Base-by-base conservation (phyloP, 345 rosid genomes). In the Nephelium lappaceum region DNA sequence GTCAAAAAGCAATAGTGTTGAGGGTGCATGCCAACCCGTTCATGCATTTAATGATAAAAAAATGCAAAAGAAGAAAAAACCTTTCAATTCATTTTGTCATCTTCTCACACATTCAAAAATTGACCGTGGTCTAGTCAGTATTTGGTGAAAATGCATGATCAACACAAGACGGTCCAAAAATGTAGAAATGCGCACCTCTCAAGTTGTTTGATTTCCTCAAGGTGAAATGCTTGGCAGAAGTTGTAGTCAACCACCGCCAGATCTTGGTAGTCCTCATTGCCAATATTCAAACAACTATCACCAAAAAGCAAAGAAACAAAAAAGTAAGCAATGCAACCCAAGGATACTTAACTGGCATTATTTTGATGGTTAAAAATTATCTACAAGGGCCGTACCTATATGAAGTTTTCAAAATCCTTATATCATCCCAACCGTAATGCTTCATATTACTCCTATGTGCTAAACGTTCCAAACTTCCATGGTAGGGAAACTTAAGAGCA, bases 181-280 rank as follows among this genome's bases (percentile, higher is more conserved):
- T 71, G 36, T 12, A 6, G 3, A 66, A 45, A 72, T 63, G 62
- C 23, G 71, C 69, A 93, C 98, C 98, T 95, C 71, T 77, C 89
- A 18, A 93, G 92, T 73, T 78, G 76, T 77, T 95, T 69, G 78
- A 89, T 91, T 76, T 93, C 98, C 84, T 88, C 76, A 36, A 71
- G 82, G 61, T 89, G 91, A 31, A 90, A 75, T 6, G 88, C 86
- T 82, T 91, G 98, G 79, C 92, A 88, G 71, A 66, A 79, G 82
- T 90, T 93, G 89, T 91, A 93, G 84, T 92, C 92, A 31, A 85
- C 93, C 69, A 81, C 89, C 5, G 97, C 95, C 84, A 95, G 57
- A 74, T 86, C 89, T 78, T 89, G 83, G 83, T 90, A 82, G 81
- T 85, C 90, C 53, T 86, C 76, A 79, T 83, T 85, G 55, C 83